Percentiles rank a stretch among this genome's conserved stretches.
These are phyloP conservation scores for Phoma sp. DNA, from an alignment of 2,329 filamentous ascomycete species.

Conservation along the genomic window DNA sequence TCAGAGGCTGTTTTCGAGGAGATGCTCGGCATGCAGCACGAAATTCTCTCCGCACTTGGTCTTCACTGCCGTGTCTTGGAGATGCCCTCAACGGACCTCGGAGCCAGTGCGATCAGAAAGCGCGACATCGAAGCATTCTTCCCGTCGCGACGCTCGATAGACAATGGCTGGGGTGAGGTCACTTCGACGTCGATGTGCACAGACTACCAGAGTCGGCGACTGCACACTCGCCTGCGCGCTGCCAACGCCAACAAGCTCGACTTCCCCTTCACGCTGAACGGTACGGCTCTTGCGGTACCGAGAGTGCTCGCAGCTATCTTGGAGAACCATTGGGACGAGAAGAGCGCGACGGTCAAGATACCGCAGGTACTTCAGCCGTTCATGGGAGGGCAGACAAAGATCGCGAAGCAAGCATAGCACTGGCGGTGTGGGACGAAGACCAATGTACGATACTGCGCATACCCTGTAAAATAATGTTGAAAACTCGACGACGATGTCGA, in stretches of 20 bases:
- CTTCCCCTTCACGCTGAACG: conserved; percentile 92
- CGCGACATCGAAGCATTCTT: conserved; percentile 95
- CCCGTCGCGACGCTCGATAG: conserved; percentile 71
- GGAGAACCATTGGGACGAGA: conserved; percentile 87
- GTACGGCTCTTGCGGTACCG: conserved; percentile 90
- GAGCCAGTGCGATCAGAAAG: conserved; percentile 85
- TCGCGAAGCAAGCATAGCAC: conserved; percentile 31
- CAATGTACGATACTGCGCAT: conserved; percentile 2
- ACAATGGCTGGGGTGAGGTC: conserved; percentile 88
- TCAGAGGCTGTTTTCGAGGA: conserved; percentile 74
- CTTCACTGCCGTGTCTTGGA: conserved; percentile 88
- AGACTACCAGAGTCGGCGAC: conserved; percentile 87
- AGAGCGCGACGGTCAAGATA: conserved; percentile 69
- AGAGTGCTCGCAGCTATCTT: conserved; percentile 86
- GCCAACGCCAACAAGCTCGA: conserved; percentile 59
- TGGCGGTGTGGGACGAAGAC: not conserved
- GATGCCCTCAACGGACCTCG: conserved; percentile 89
- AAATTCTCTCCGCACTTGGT: conserved; percentile 77
- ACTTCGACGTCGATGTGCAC: conserved; percentile 90
- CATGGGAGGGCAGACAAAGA: conserved; percentile 67
- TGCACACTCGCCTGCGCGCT: conserved; percentile 74
- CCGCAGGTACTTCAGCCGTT: conserved; percentile 80
- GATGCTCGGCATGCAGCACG: conserved; percentile 84
- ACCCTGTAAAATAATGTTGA: conserved; percentile 6
- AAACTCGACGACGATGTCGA: not conserved